Base-by-base conservation (phyloP, 2,329 filamentous ascomycete species). In the Teratosphaeria viscida region DNA sequence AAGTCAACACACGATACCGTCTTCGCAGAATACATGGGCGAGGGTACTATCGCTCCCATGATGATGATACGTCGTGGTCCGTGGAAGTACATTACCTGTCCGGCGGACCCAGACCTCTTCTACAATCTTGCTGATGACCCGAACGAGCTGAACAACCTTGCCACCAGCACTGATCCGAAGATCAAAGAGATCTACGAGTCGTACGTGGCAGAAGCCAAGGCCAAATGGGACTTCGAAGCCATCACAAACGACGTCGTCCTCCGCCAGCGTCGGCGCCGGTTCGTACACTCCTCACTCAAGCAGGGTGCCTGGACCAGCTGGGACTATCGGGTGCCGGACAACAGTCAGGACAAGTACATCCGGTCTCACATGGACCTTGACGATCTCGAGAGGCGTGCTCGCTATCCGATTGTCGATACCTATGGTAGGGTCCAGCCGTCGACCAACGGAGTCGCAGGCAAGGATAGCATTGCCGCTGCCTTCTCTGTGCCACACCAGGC, bases 11-110 rank as follows among this genome's bases (percentile, higher is more conserved):
- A 87, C 62, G 91, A 96, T 72, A 94, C 89, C 11, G 91, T 94
- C n/a, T 88, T 92, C 68, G 91, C 90, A 62, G 92, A 96, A 77
- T 96, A 96, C 77, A 95, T 92, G 70, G 92, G 90, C 56, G 92
- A 96, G 75, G 92, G 92, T 55, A 96, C 92, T 1, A 81, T 95
- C 59, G 86, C 88, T 4, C 92, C 92, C 1, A 83, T 95, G 59
- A 90, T 95, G 81, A 96, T 96, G 92, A 96, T 96, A 70, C 86
- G 89, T 60, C 86, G 90, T 58, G 90, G 90, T 8, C 81, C 82
- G 54, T 96, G 90, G 90, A 96, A 96, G 79, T 96, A 91, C 73
- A 85, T 94, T 64, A 90, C 84, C 63, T 96, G 90, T 68, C 85
- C 91, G 6, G 86, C 86, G 26, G 92, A 96, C 70, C 86, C 88